Base-by-base conservation (phyloP, 1,284 basidiomycete species). In the Apiotrichum akiyoshidainum region DNA sequence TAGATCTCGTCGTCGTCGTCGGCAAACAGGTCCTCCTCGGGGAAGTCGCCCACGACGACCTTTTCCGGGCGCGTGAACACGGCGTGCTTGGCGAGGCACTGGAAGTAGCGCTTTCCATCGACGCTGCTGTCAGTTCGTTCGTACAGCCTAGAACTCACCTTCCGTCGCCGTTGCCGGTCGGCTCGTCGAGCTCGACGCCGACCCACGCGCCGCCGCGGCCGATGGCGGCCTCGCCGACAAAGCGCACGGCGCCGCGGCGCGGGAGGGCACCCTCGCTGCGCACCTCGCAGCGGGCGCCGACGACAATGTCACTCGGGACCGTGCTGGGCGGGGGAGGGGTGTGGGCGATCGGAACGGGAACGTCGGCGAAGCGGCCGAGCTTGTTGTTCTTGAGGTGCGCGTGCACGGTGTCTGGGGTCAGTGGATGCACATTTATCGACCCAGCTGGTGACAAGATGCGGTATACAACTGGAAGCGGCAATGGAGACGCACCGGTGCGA, bases 121-220 rank as follows among this genome's bases (percentile, higher is more conserved):
- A 97, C 89, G 0, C 92, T 95, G 64, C 21, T 22, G 9, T 2
- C 1, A 9, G 14, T 8, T 16, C 39, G 12, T 17, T 4, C 12
- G 41, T 12, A 48, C 13, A 12, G 1, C 22, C 16, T 19, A 22
- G 34, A n/a, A 85, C 90, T 80, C 75, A 94, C 90, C 86, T 86
- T 65, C 95, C 95, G 74, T 98, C 89, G 65, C 95, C 94, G 79
- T 94, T 97, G 13, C 95, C 94, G 13, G 92, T 83, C 1, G 96
- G 95, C 71, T 98, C 96, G 72, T 99, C 96, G 68, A 95, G 91
- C 76, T 96, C 90, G 9, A 99, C 82, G 0, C 95, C 96, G 2
- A 98, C 84, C 95, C 95, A 98, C 0, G 84, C 72, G 0, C 74
- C 51, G 33, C 72, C 51, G 35, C 56, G 50, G 22, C 85, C 85